A percentile compares a stretch with the other conserved stretches of the same genome.
phyloP scores from a whole-genome alignment of 169 alveolate genomes.

The Plasmodium inui region DNA sequence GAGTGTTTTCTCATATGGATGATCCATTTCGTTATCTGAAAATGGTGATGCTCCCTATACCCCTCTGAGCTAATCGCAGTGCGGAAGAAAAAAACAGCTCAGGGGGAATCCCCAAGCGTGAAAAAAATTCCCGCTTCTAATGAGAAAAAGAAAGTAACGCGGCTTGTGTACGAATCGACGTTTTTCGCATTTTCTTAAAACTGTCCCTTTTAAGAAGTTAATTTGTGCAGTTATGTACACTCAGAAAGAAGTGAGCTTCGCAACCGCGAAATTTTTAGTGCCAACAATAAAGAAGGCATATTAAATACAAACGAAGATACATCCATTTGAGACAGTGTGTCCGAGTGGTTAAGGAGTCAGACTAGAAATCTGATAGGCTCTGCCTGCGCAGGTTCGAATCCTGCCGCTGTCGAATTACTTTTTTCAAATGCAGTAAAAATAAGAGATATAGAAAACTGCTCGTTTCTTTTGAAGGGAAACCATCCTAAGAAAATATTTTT shows the following conservation, averaged over 20 bases:
- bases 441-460: background rate
- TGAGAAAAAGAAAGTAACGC: background rate
- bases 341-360: conserved; percentile 97
- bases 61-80: background rate
- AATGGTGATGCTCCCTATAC: background rate
- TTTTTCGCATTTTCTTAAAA: too few relatives aligned
- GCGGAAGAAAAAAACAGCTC: background rate
- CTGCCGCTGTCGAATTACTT: conserved; percentile 93
- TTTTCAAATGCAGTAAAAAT: background rate
- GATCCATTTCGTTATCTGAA: background rate
- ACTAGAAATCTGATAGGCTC: conserved; percentile 96
- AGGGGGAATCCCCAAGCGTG: background rate
- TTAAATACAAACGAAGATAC: background rate
- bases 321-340: conserved; percentile 69
- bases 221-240: too few relatives aligned
- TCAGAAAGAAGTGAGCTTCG: background rate
- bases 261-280: background rate
- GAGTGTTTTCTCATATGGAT: background rate
- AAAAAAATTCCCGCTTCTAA: background rate
- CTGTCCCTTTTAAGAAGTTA: background rate
- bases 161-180: background rate
- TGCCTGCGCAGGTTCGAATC: conserved; percentile 97
- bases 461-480: background rate
- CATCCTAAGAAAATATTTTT: too few relatives aligned
- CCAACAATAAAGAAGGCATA: background rate